Conservation (phyloP, 2,329 filamentous ascomycete species). For the Nemania diffusa region DNA sequence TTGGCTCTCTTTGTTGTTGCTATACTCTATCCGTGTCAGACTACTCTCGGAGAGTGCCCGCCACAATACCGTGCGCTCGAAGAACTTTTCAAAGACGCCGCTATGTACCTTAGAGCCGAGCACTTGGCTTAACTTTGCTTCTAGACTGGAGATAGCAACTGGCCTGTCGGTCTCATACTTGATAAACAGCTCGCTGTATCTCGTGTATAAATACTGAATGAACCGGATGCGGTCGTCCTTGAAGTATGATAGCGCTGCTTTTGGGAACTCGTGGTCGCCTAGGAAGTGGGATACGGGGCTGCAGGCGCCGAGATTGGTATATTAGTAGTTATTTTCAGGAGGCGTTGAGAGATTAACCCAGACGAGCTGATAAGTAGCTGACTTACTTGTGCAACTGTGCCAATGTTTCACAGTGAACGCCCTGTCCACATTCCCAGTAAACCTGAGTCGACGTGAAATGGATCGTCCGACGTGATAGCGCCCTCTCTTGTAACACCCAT, state of each 20-base stretch:
- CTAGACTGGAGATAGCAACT: background rate
- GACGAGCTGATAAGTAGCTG: background rate
- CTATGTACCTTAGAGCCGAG: background rate
- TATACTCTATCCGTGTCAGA: background rate
- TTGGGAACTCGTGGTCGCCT: background rate
- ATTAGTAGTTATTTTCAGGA: background rate
- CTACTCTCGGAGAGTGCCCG: background rate
- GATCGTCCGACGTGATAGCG: background rate
- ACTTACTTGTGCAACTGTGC: conserved; percentile 2
- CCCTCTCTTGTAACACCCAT: background rate
- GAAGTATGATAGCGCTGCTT: background rate
- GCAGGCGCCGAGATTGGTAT: background rate
- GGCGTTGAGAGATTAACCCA: too few relatives aligned
- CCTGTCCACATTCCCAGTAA: background rate
- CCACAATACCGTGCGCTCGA: background rate
- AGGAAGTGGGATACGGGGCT: background rate
- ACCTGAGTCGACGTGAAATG: background rate
- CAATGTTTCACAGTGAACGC: background rate
- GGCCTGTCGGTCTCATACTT: background rate
- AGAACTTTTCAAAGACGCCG: background rate
- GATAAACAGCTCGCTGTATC: background rate
- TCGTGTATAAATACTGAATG: background rate
- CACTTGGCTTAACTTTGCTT: background rate
- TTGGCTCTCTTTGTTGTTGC: too few relatives aligned
- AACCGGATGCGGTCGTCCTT: background rate